phyloP scores from a whole-genome alignment of 805 yeast species.

The Schizosaccharomyces lindneri region DNA sequence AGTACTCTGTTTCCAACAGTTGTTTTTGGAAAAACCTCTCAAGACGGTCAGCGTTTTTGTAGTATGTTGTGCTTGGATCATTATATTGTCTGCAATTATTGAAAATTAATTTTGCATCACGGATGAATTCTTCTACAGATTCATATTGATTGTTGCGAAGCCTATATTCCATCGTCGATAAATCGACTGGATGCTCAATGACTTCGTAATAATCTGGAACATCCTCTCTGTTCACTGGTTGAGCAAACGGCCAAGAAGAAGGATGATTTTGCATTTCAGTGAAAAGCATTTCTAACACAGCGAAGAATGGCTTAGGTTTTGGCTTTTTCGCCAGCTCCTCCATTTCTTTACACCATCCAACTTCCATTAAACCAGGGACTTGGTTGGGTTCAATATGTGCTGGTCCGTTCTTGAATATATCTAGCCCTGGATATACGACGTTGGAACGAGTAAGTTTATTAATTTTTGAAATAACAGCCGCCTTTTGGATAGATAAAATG shows the following conservation, averaged over 20 bases:
- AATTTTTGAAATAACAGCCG: conserved; percentile 70
- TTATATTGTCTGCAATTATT: conserved; percentile 83
- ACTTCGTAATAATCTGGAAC: conserved; percentile 92
- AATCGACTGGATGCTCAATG: conserved; percentile 86
- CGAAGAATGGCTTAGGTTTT: conserved; percentile 80
- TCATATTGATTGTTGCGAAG: conserved; percentile 79
- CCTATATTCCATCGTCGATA: conserved; percentile 83
- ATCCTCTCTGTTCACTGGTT: conserved; percentile 60
- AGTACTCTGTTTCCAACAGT: conserved; percentile 33
- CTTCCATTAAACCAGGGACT: conserved; percentile 76
- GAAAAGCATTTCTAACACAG: conserved; percentile 68
- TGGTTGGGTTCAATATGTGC: conserved; percentile 41
- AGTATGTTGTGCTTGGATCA: conserved; percentile 83
- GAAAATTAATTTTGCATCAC: conserved; percentile 66
- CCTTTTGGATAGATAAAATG: conserved; percentile 65
- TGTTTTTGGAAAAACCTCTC: conserved; percentile 71
- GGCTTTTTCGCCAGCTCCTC: conserved; percentile 90
- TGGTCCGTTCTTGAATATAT: conserved; percentile 29
- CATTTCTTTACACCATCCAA: conserved; percentile 98
- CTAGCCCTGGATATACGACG: conserved; percentile 58
- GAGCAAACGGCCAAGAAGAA: conserved; percentile 92
- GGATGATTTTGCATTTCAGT: conserved; percentile 84
- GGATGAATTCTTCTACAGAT: conserved; percentile 70
- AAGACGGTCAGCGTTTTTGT: conserved; percentile 76
- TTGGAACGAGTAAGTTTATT: conserved; percentile 56